Percentiles rank a stretch among this genome's conserved stretches.
Evolutionary conservation across 2,329 filamentous ascomycete species (phyloP).

Genomic region (Chaetomium globosum): DNA sequence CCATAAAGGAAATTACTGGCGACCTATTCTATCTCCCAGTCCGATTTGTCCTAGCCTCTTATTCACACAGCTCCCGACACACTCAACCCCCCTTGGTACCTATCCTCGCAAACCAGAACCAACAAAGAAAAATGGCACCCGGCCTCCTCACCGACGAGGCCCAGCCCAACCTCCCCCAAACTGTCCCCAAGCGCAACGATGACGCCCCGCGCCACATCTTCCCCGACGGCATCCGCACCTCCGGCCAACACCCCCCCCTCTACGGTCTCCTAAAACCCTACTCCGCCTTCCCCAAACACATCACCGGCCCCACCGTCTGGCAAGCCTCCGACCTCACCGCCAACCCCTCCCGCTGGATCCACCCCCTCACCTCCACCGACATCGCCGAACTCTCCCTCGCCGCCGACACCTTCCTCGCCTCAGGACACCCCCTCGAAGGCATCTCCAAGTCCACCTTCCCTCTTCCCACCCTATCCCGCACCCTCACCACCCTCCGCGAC

Average conservation of each 20-base stretch:
- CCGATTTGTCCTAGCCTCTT: neutral
- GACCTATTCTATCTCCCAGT: neutral
- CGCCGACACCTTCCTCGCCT: conserved; percentile 69
- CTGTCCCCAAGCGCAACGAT: conserved; percentile 36
- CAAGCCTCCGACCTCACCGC: conserved; percentile 63
- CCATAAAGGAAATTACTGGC: neutral
- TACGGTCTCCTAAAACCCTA: conserved; percentile 68
- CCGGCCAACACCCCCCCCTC: conserved; percentile 72
- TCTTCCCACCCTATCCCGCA: conserved; percentile 46
- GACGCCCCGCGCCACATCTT: conserved; percentile 46
- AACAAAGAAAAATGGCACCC: conserved; percentile 35
- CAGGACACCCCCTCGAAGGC: conserved; percentile 68
- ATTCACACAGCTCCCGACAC: too few relatives aligned
- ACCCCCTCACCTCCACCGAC: conserved; percentile 68
- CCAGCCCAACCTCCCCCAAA: conserved; percentile 2
- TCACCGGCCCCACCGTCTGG: conserved; percentile 75
- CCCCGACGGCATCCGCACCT: conserved; percentile 54
- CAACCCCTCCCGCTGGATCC: conserved; percentile 71
- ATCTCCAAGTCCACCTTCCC: conserved; percentile 57
- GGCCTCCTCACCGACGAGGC: conserved; percentile 36
- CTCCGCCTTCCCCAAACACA: conserved; percentile 68
- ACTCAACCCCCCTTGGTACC: neutral
- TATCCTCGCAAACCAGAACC: neutral
- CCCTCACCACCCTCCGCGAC: conserved; percentile 44
- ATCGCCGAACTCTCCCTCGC: conserved; percentile 66